phyloP scores from a whole-genome alignment of 2,329 filamentous ascomycete species.

The Exophiala spinifera region DNA sequence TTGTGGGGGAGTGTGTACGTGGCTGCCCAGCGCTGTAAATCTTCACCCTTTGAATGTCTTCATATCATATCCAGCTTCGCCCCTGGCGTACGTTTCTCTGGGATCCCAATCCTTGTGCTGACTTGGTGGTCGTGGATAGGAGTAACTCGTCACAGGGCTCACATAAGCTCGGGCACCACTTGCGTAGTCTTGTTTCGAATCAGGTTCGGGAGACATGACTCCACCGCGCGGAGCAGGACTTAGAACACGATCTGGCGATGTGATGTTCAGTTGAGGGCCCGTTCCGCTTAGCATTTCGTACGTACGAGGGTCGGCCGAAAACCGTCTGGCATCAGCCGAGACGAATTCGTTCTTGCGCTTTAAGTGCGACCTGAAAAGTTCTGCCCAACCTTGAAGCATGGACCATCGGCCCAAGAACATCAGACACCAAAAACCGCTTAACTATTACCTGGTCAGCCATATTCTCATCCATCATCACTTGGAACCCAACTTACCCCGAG shows the following conservation, averaged over 20 bases:
- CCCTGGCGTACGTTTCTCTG: conserved; percentile 18
- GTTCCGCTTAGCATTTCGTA: conserved; percentile 69
- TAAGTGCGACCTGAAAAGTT: conserved; percentile 56
- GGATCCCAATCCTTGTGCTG: conserved; percentile 26
- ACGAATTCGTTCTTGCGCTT: conserved; percentile 72
- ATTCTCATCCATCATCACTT: conserved; percentile 16
- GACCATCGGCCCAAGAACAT: conserved; percentile 76
- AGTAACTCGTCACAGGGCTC: conserved; percentile 49
- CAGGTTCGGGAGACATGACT: conserved; percentile 25
- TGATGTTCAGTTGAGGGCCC: conserved; percentile 29
- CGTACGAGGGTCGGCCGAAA: conserved; percentile 60
- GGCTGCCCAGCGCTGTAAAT: neutral
- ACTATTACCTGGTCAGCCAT: conserved; percentile 45
- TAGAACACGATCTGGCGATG: conserved; percentile 31
- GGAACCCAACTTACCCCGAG: conserved; percentile 61
- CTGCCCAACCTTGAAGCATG: conserved; percentile 82
- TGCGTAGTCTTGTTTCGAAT: conserved; percentile 36
- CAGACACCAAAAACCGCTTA: conserved; percentile 82
- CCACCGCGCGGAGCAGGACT: conserved; percentile 23
- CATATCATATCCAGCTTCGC: neutral
- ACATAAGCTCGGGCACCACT: conserved; percentile 47
- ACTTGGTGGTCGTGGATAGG: conserved; percentile 44
- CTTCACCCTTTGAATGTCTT: conserved; percentile 4
- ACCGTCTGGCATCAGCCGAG: conserved; percentile 72
- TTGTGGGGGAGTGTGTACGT: neutral